Evolutionary conservation across 2,329 filamentous ascomycete genomes (phyloP), one percentile per base, ranked within the genome.

Genomic region (Diplodia sapinea): DNA sequence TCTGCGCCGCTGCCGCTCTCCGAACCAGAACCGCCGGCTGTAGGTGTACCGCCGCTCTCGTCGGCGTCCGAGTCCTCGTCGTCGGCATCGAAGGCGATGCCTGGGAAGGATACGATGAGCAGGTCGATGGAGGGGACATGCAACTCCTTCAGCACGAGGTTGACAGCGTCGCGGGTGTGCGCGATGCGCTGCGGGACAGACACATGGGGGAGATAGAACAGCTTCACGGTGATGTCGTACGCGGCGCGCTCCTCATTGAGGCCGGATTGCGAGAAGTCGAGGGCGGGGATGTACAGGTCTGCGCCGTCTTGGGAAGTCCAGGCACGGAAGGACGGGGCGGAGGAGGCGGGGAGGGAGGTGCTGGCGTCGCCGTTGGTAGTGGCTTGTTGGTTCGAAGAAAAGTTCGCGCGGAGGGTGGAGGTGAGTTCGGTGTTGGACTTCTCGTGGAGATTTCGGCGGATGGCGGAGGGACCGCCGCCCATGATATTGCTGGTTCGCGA

Each of bases 371-470:
- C 73, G 26, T 17, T 62, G 23, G 38, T 15, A 17, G 23, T 13
- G 26, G 57, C 9, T 69, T 70, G 72, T 66, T 93, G 90, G 49
- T 91, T 90, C 36, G 89, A 87, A 65, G 87, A 78, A 78, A 98
- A 93, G 80, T 94, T 97, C 75, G 89, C 88, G 73, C 92, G 91
- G 20, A 99, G 87, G 3, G 93, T 92, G 75, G 93, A 94, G 71
- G 93, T 91, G 73, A 99, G 87, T 80, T 99, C 95, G 73, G 94
- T 89, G 78, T 98, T 98, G 66, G 94, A 97, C 77, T 94, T 93
- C 76, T 89, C 89, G 71, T 88, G 87, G 69, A 89, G 86, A 17
- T 90, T 88, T 74, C 91, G 92, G 70, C 92, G 89, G 78, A 97
- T 90, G 70, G 97, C 90, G 59, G 93, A 92, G 68, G 91, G 91